These are phyloP conservation scores for Leishmania gerbilli DNA, from an alignment of 208 protist species.

Conservation along the genomic window DNA sequence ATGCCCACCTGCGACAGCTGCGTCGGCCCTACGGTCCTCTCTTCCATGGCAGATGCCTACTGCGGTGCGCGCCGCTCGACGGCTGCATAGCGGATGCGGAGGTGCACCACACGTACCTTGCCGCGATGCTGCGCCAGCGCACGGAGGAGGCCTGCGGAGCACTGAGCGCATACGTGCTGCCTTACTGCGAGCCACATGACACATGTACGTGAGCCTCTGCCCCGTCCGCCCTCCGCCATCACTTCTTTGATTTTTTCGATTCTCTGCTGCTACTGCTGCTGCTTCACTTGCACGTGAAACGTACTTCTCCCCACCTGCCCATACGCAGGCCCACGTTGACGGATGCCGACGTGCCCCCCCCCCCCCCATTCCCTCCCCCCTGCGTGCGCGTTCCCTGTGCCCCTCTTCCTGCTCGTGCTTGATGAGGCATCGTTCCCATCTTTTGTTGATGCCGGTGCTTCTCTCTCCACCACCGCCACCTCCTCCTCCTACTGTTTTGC, in stretches of 20 bases:
- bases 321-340: neutral
- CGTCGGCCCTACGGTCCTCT: constrained; percentile 25
- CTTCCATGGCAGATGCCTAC: neutral
- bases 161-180: neutral
- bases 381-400: neutral
- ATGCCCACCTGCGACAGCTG: constrained; percentile 2
- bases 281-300: neutral
- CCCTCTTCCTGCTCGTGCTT: no score
- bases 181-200: neutral
- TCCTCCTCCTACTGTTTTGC: neutral
- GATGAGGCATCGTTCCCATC: neutral
- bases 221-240: neutral
- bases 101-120: constrained; percentile 16
- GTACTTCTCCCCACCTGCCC: neutral
- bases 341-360: neutral
- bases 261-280: neutral
- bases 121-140: constrained; percentile 4
- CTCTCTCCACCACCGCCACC: neutral
- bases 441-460: neutral
- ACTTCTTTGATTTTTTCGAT: no score
- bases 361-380: no score
- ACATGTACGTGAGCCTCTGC: neutral
- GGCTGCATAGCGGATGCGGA: constrained; percentile 8
- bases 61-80: neutral
- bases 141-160: neutral